Conservation (phyloP, 1,139 yeast genomes). For the Saccharomyces hybrid region DNA sequence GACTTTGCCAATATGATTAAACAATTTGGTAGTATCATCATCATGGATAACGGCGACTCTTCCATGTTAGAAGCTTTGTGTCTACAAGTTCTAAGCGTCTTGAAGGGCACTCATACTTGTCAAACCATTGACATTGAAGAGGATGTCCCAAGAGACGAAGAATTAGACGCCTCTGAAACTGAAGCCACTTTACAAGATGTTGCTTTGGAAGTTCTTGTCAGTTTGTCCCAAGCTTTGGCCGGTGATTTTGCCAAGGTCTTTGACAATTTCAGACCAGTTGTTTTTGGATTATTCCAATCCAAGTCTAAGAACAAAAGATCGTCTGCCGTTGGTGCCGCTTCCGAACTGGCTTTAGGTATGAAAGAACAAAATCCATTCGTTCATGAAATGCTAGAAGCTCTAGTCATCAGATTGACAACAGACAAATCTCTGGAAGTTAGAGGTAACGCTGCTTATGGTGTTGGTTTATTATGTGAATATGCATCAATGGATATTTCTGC, state of each 20-base stretch:
- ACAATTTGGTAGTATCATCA: slow-evolving; percentile 64
- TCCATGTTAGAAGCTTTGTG: slow-evolving; percentile 59
- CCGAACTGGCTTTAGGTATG: slow-evolving; percentile 79
- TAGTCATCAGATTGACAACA: slow-evolving; percentile 58
- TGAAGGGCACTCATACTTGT: slow-evolving; percentile 76
- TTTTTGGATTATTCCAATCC: slow-evolving; percentile 53
- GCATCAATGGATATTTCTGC: slow-evolving; percentile 54
- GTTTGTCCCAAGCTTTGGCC: slow-evolving; percentile 58
- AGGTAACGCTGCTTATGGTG: slow-evolving; percentile 94
- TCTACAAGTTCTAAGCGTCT: slow-evolving; percentile 58
- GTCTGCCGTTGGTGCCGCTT: slow-evolving; percentile 80
- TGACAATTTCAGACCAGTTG: slow-evolving; percentile 60
- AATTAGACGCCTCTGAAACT: slow-evolving; percentile 72
- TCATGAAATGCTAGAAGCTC: slow-evolving; percentile 61
- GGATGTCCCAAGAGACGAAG: slow-evolving; percentile 42
- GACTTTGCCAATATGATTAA: slow-evolving; percentile 63
- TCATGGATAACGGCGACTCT: slow-evolving; percentile 56
- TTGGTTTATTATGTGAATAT: slow-evolving; percentile 69
- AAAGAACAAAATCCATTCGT: slow-evolving; percentile 60
- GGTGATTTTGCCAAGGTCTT: slow-evolving; percentile 70
- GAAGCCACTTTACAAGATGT: slow-evolving; percentile 81
- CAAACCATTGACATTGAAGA: slow-evolving; percentile 61
- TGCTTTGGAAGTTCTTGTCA: slow-evolving; percentile 77
- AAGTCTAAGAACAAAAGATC: slow-evolving; percentile 72
- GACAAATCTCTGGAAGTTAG: slow-evolving; percentile 86